Conservation (phyloP, 345 rosid genomes). For the Geranium brycei region DNA sequence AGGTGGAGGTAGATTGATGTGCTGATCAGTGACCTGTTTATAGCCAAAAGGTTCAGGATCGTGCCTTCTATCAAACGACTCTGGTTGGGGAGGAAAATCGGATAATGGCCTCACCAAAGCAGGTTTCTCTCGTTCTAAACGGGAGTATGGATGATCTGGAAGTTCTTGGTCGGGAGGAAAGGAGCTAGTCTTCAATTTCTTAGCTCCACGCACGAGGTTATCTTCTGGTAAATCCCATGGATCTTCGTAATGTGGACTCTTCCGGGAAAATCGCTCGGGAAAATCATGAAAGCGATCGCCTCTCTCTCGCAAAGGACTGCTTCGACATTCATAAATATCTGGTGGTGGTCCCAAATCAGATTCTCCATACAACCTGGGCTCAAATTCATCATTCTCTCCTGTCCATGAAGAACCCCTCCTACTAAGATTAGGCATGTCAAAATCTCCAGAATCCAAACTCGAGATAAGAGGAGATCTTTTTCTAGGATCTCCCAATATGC, state of each 20-base stretch:
- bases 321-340: slow-evolving; percentile 36
- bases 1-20: slow-evolving; percentile 17
- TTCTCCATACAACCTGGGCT: slow-evolving; percentile 27
- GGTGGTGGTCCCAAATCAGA: slow-evolving; percentile 23
- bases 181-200: slow-evolving; percentile 55
- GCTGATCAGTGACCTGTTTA: slow-evolving; percentile 34
- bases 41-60: slow-evolving; percentile 30
- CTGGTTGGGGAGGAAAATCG: slow-evolving; percentile 41
- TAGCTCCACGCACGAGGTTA: slow-evolving; percentile 39
- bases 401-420: slow-evolving; percentile 36
- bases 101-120: slow-evolving; percentile 31
- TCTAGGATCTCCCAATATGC: slow-evolving; percentile 22
- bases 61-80: slow-evolving; percentile 31
- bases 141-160: slow-evolving; percentile 52
- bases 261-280: slow-evolving; percentile 28
- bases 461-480: slow-evolving; percentile 28
- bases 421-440: slow-evolving; percentile 34
- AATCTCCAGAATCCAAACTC: slow-evolving; percentile 32
- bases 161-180: slow-evolving; percentile 55
- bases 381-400: slow-evolving; percentile 37
- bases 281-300: slow-evolving; percentile 28
- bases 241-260: slow-evolving; percentile 43
- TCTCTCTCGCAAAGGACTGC: slow-evolving; percentile 49
- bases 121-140: slow-evolving; percentile 40
- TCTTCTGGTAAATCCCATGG: slow-evolving; percentile 73